Evolutionary conservation across 2,329 filamentous ascomycete species (phyloP).

Genomic region (Epichloe festucae): DNA sequence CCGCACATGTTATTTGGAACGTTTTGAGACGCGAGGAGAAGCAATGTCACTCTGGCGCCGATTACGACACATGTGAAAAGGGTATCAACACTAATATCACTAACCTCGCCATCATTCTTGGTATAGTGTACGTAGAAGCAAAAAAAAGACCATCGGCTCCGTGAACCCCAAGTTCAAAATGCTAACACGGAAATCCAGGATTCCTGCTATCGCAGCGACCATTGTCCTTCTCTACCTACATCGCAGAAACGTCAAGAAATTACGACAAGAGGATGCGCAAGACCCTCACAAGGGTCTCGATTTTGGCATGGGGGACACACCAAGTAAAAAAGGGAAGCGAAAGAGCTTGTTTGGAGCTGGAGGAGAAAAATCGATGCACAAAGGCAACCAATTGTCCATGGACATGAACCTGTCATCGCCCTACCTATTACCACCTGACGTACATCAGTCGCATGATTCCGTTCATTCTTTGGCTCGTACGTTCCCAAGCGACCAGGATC

Average conservation of each 20-base stretch:
- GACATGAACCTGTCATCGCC: conserved; percentile 67
- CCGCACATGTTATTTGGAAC: conserved; percentile 7
- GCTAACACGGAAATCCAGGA: conserved; percentile 33
- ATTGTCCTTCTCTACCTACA: conserved; percentile 65
- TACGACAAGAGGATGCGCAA: conserved; percentile 63
- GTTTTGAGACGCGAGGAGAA: conserved; percentile 2
- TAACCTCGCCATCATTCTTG: conserved; percentile 54
- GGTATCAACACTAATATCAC: conserved; percentile 40
- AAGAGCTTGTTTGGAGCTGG: conserved; percentile 36
- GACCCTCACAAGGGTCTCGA: conserved; percentile 88
- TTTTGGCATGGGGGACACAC: conserved; percentile 60
- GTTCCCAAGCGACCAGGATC: conserved; percentile 64
- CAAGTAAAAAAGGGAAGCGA: conserved; percentile 24
- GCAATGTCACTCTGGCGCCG: conserved; percentile 5
- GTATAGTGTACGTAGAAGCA: conserved; percentile 49
- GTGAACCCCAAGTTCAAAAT: not conserved
- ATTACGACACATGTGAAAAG: conserved; percentile 43
- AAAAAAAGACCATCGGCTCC: not conserved
- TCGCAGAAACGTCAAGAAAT: conserved; percentile 59
- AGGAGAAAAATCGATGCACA: conserved; percentile 39
- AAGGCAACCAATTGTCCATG: conserved; percentile 50
- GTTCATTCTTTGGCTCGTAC: conserved; percentile 73
- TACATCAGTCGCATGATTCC: conserved; percentile 72
- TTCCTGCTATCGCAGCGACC: conserved; percentile 58
- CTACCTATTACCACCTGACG: conserved; percentile 78